phyloP scores from a whole-genome alignment of 805 yeast genomes.

The Candida fluviatilis region DNA sequence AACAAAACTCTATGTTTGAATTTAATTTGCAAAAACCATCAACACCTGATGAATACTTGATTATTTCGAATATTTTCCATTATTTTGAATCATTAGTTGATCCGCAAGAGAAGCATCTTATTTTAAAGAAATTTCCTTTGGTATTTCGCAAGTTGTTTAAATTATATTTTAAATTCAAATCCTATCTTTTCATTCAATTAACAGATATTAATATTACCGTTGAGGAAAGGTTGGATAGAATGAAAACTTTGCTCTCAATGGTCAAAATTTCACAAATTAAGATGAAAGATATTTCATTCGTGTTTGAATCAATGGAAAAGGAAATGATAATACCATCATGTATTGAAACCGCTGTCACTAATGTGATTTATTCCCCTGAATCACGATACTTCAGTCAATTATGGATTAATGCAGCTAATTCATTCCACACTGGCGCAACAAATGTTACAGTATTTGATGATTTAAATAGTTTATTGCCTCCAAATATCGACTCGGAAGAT shows the following conservation, averaged over 20 bases:
- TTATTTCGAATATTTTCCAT: slow-evolving; percentile 62
- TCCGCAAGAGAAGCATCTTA: slow-evolving; percentile 33
- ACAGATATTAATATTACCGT: slow-evolving; percentile 55
- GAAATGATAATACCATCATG: slow-evolving; percentile 62
- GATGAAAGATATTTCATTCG: slow-evolving; percentile 50
- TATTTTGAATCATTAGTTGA: slow-evolving; percentile 64
- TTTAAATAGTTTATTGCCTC: slow-evolving; percentile 29
- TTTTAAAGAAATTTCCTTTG: slow-evolving; percentile 54
- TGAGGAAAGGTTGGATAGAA: slow-evolving; percentile 60
- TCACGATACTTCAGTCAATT: slow-evolving; percentile 62
- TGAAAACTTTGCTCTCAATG: slow-evolving; percentile 65
- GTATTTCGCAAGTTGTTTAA: slow-evolving; percentile 63
- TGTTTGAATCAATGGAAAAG: slow-evolving; percentile 30
- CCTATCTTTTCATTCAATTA: slow-evolving; percentile 60
- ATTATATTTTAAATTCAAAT: slow-evolving; percentile 62
- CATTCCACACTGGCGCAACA: slow-evolving; percentile 14
- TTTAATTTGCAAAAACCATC: slow-evolving; percentile 40
- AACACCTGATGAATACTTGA: slow-evolving; percentile 51
- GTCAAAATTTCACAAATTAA: slow-evolving; percentile 62
- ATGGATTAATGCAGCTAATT: slow-evolving; percentile 60
- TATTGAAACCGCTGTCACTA: slow-evolving; percentile 71
- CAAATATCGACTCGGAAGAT: slow-evolving; percentile 19
- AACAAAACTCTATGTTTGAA: slow-evolving; percentile 55
- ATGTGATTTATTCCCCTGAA: slow-evolving; percentile 77
- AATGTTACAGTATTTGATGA: slow-evolving; percentile 19